A percentile compares a stretch with the other conserved stretches of the same genome.
Conservation (phyloP, 768 basidiomycete species). For the Mycena venus region DNA sequence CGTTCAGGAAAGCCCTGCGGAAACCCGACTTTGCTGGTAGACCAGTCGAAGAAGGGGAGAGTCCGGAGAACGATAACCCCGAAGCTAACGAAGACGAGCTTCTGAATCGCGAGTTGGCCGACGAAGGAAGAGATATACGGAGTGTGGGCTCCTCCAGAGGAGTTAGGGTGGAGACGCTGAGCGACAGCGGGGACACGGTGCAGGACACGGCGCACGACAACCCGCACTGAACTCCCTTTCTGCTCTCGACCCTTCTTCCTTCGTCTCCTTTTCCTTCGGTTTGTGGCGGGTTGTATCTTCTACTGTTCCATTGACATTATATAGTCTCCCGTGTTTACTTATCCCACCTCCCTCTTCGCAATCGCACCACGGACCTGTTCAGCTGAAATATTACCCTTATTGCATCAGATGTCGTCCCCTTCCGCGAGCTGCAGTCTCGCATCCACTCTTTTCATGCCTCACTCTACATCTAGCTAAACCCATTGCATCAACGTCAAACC, state of each 20-base stretch:
- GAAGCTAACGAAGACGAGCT: slow-evolving; percentile 56
- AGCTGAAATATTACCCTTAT: slow-evolving; percentile 34
- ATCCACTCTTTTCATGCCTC: slow-evolving; percentile 27
- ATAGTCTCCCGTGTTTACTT: slow-evolving; percentile 41
- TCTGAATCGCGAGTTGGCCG: slow-evolving; percentile 82
- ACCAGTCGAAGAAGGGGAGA: slow-evolving; percentile 79
- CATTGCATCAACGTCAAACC: background rate
- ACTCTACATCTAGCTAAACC: slow-evolving; percentile 16
- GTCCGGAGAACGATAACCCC: slow-evolving; percentile 59
- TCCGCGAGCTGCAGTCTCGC: slow-evolving; percentile 30
- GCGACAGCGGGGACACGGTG: slow-evolving; percentile 63
- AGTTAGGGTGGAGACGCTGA: slow-evolving; percentile 80
- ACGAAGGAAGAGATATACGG: slow-evolving; percentile 90
- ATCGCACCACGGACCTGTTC: slow-evolving; percentile 28
- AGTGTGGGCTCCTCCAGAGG: slow-evolving; percentile 87
- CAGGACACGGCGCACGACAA: slow-evolving; percentile 51
- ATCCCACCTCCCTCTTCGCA: slow-evolving; percentile 30
- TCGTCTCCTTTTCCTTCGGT: slow-evolving; percentile 28
- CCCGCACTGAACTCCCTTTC: slow-evolving; percentile 43
- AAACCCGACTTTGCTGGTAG: slow-evolving; percentile 88
- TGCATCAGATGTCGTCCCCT: slow-evolving; percentile 21
- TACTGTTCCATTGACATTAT: slow-evolving; percentile 36
- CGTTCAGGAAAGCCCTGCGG: slow-evolving; percentile 88
- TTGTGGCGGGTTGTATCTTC: slow-evolving; percentile 40
- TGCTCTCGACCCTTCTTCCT: slow-evolving; percentile 33